Conservation (phyloP, 805 yeast species). For the Sugiyamaella smithiae region DNA sequence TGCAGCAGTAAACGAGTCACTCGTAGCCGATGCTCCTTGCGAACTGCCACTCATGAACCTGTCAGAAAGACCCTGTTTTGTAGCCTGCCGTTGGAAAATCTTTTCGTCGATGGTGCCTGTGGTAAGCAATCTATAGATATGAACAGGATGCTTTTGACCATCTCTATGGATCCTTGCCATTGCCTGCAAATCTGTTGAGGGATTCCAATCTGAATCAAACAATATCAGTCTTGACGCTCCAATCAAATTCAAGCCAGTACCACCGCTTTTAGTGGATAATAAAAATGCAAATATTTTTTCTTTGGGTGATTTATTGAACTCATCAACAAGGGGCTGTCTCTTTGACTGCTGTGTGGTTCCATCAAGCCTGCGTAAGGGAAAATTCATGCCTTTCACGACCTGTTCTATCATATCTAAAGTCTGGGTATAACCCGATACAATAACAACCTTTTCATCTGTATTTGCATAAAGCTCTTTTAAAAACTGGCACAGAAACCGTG, state of each 20-base stretch:
- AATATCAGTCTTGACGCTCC: slow-evolving; percentile 86
- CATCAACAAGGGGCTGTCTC: slow-evolving; percentile 62
- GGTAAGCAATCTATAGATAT: slow-evolving; percentile 76
- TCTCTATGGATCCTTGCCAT: slow-evolving; percentile 95
- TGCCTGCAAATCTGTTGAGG: slow-evolving; percentile 87
- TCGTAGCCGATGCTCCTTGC: slow-evolving; percentile 24
- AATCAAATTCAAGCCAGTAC: slow-evolving; percentile 82
- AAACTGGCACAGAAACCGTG: slow-evolving; percentile 55
- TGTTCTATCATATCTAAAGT: slow-evolving; percentile 74
- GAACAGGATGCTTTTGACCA: slow-evolving; percentile 79
- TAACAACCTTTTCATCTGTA: slow-evolving; percentile 70
- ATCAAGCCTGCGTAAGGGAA: slow-evolving; percentile 66
- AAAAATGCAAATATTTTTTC: slow-evolving; percentile 58
- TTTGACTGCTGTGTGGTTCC: slow-evolving; percentile 73
- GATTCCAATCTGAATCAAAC: slow-evolving; percentile 97
- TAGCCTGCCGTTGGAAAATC: slow-evolving; percentile 85
- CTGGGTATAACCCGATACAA: slow-evolving; percentile 85
- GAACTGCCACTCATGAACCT: slow-evolving; percentile 46
- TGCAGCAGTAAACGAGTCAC: slow-evolving; percentile 59
- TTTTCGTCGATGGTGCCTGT: slow-evolving; percentile 94
- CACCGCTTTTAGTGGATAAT: slow-evolving; percentile 88
- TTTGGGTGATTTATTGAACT: slow-evolving; percentile 54
- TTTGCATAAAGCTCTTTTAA: slow-evolving; percentile 45
- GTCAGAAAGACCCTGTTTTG: slow-evolving; percentile 76
- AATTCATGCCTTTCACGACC: slow-evolving; percentile 46